Conservation (phyloP, 176 grass and related monocot genomes). For the Eragrostis nindensis region DNA sequence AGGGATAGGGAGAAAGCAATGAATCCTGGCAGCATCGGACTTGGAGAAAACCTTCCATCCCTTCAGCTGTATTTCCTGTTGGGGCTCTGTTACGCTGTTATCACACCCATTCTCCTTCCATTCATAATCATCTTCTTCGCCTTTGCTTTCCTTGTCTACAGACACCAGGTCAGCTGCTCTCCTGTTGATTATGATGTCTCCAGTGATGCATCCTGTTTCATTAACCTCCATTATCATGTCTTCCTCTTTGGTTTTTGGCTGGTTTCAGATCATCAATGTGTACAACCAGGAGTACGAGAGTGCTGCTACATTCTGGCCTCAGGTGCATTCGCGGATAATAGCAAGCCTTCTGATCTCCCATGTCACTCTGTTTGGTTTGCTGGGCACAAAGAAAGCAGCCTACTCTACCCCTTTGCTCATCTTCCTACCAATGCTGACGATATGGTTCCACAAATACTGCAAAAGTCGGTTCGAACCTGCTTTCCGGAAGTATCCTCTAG, state of each 20-base stretch:
- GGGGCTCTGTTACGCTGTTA: slow-evolving; percentile 82
- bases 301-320: slow-evolving; percentile 88
- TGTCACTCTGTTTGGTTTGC: slow-evolving; percentile 73
- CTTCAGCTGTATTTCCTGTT: slow-evolving; percentile 94
- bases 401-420: slow-evolving; percentile 85
- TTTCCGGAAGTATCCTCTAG: slow-evolving; percentile 89
- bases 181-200: not conserved
- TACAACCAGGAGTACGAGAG: slow-evolving; percentile 99
- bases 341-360: slow-evolving; percentile 88
- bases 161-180: slow-evolving; percentile 74
- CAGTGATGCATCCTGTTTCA: not conserved
- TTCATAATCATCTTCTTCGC: slow-evolving; percentile 93
- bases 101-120: slow-evolving; percentile 88
- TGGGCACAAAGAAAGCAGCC: slow-evolving; percentile 84
- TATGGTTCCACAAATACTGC: slow-evolving; percentile 97
- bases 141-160: slow-evolving; percentile 89
- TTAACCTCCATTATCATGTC: not conserved
- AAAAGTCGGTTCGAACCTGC: slow-evolving; percentile 91
- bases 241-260: slow-evolving; percentile 15
- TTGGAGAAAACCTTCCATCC: slow-evolving; percentile 87
- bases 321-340: slow-evolving; percentile 87
- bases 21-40: slow-evolving; percentile 81
- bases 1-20: slow-evolving; percentile 85
- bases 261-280: slow-evolving; percentile 91
- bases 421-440: slow-evolving; percentile 75